Evolutionary conservation across 768 basidiomycete genomes (phyloP).

Genomic region (Lactarius quietus): DNA sequence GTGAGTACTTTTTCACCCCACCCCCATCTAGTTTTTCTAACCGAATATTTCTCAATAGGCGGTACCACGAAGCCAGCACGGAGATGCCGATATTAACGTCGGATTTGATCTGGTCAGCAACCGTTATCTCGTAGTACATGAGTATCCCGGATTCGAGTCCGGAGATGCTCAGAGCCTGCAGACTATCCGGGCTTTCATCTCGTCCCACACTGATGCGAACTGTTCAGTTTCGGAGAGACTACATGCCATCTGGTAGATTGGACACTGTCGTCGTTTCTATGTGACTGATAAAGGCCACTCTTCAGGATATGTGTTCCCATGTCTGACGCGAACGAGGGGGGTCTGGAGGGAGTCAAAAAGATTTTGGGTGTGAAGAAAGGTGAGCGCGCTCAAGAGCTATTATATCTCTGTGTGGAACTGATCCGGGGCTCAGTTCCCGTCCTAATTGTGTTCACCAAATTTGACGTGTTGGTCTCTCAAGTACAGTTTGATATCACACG

Average conservation of each 20-base stretch:
- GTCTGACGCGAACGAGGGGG: background rate
- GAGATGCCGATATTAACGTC: background rate
- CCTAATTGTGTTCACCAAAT: conserved; percentile 5
- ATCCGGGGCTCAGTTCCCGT: conserved; percentile 5
- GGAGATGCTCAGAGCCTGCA: background rate
- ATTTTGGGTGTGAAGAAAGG: conserved; percentile 5
- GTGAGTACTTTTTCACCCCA: background rate
- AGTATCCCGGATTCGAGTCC: background rate
- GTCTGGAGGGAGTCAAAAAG: background rate
- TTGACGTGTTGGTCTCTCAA: conserved; percentile 2
- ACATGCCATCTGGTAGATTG: conserved; percentile 16
- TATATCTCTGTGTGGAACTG: background rate
- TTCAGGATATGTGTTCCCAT: conserved; percentile 12
- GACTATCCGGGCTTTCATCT: background rate
- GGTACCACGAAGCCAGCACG: background rate
- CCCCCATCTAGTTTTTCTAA: background rate
- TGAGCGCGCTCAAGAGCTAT: background rate
- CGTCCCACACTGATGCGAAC: background rate
- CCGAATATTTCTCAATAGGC: background rate
- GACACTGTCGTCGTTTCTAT: background rate
- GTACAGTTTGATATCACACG: background rate
- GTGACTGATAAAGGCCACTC: background rate
- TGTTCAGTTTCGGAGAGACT: conserved; percentile 1
- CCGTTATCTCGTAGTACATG: background rate
- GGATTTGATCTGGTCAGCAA: background rate